A percentile compares a stretch with the other conserved stretches of the same genome.
Evolutionary conservation across 208 protist genomes (phyloP).

Genomic region (Trypanosoma scelopori): DNA sequence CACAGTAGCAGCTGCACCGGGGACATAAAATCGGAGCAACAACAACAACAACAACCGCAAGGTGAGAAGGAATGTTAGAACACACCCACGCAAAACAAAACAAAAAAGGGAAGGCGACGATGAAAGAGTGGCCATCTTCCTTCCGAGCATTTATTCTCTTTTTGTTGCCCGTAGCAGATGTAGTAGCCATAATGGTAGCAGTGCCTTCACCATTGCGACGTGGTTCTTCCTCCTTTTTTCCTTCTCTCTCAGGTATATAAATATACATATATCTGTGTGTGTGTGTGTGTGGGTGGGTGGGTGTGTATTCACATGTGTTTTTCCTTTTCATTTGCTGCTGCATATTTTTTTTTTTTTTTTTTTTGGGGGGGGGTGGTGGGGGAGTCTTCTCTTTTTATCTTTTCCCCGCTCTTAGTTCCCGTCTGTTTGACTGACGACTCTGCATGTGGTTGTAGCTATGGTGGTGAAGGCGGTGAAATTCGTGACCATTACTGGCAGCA

Average conservation of each 20-base stretch:
- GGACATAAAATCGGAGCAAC: no score
- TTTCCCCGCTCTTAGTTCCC: conserved; percentile 1
- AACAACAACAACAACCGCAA: no score
- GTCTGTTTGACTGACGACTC: not conserved
- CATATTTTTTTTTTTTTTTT: conserved; percentile 20
- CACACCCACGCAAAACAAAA: no score
- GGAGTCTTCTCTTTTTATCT: conserved; percentile 24
- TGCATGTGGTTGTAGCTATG: not conserved
- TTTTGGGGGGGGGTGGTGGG: no score
- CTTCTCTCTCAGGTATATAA: conserved; percentile 1
- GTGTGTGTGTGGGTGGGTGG: conserved; percentile 1
- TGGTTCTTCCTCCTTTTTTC: conserved; percentile 10
- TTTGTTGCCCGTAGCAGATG: no score
- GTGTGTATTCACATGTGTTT: conserved; percentile 17
- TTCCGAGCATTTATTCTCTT: no score
- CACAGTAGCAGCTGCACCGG: no score
- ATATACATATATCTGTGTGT: conserved; percentile 6
- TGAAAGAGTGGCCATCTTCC: no score
- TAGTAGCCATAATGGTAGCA: no score
- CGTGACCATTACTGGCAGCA: not conserved
- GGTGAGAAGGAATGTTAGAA: no score
- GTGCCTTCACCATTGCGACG: no score
- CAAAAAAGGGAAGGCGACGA: no score
- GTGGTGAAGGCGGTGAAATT: not conserved
- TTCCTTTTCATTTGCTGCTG: conserved; percentile 2